Evolutionary conservation across 805 yeast species (phyloP).

Genomic region (Candida ortonii): DNA sequence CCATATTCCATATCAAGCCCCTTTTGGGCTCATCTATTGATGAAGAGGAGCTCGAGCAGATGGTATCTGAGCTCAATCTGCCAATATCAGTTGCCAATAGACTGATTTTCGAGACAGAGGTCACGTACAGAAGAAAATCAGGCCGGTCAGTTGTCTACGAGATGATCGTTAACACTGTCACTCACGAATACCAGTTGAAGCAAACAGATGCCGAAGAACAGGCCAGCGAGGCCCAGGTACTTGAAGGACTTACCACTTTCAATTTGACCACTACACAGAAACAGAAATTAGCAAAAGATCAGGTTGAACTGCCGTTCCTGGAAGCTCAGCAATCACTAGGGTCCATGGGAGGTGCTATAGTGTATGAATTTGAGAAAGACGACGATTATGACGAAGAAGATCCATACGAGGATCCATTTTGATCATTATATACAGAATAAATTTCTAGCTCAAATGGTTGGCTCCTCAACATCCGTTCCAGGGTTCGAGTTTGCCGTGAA

Average conservation of each 20-base stretch:
- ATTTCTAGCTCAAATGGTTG: conserved; percentile 4
- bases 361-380: conserved; percentile 92
- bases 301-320: conserved; percentile 87
- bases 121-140: conserved; percentile 75
- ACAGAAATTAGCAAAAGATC: conserved; percentile 75
- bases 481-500: conserved; percentile 5
- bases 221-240: conserved; percentile 46
- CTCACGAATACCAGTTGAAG: conserved; percentile 40
- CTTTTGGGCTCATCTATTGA: conserved; percentile 12
- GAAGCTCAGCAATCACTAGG: conserved; percentile 75
- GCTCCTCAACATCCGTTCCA: conserved; percentile 18
- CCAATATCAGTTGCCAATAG: conserved; percentile 52
- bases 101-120: conserved; percentile 41
- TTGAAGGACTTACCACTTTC: conserved; percentile 82
- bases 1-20: conserved; percentile 64
- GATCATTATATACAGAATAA: conserved; percentile 14
- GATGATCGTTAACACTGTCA: conserved; percentile 48
- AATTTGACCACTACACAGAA: conserved; percentile 71
- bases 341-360: conserved; percentile 87
- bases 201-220: conserved; percentile 30
- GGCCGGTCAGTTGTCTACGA: conserved; percentile 69
- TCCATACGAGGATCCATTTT: conserved; percentile 95
- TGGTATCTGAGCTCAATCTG: conserved; percentile 40
- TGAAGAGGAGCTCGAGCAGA: conserved; percentile 45
- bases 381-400: conserved; percentile 98